Percentiles rank a stretch among this genome's conserved stretches.
Evolutionary conservation across 108 stramenopile genomes (phyloP).

Genomic region (Conticribra guillardii): DNA sequence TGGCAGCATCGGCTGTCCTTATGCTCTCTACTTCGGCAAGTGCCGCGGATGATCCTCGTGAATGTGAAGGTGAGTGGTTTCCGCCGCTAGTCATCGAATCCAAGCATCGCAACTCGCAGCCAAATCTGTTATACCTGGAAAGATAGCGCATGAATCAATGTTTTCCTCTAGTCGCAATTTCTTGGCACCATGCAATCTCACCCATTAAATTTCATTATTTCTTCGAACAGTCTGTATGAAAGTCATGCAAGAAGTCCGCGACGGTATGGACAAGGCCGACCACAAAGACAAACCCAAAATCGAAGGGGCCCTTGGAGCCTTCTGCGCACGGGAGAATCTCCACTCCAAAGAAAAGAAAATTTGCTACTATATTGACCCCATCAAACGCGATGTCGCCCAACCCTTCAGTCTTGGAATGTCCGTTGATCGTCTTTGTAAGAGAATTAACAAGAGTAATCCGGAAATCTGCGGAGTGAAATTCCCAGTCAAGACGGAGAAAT

Average conservation of each 20-base stretch:
- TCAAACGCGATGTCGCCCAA: conserved; percentile 95
- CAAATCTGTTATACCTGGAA: not conserved
- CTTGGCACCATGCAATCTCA: too few species aligned
- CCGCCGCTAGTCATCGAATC: not conserved
- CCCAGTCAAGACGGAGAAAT: conserved; percentile 94
- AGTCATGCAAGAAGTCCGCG: conserved; percentile 86
- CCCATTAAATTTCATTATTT: not conserved
- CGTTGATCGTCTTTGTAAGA: conserved; percentile 86
- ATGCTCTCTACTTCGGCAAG: conserved; percentile 34
- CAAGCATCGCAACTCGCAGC: not conserved
- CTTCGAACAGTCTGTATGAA: conserved; percentile 79
- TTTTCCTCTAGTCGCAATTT: too few species aligned
- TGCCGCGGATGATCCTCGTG: conserved; percentile 45
- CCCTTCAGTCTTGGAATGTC: conserved; percentile 94
- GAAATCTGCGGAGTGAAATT: conserved; percentile 94
- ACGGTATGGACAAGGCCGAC: conserved; percentile 63
- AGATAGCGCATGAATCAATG: not conserved
- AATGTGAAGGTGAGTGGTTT: conserved; percentile 42
- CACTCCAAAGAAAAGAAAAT: conserved; percentile 90
- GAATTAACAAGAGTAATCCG: conserved; percentile 87
- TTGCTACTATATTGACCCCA: conserved; percentile 98
- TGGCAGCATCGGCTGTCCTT: conserved; percentile 14
- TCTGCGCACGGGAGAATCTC: conserved; percentile 66
- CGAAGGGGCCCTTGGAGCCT: conserved; percentile 76
- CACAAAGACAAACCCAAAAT: conserved; percentile 74